Evolutionary conservation across 495 filamentous ascomycete species (phyloP).

Genomic region (Aspergillus cavernicola): DNA sequence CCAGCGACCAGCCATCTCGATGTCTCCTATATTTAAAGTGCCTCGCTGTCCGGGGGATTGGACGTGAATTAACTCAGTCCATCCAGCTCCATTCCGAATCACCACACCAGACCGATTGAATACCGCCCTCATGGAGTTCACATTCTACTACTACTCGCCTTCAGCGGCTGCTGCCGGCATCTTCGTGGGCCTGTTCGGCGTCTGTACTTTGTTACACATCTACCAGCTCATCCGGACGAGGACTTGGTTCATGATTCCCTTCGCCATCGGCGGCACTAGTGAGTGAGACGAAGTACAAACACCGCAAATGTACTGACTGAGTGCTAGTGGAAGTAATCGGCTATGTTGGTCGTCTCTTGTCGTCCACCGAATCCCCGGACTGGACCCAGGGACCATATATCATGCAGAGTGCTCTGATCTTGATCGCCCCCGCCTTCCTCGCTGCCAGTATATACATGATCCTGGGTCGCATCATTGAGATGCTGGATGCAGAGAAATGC

Average conservation of each 20-base stretch:
- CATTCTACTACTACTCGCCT: conserved; percentile 45
- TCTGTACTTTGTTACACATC: conserved; percentile 38
- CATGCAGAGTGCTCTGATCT: conserved; percentile 48
- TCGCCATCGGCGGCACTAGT: conserved; percentile 52
- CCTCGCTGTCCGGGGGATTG: background rate
- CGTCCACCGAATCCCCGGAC: conserved; percentile 26
- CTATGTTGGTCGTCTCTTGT: conserved; percentile 35
- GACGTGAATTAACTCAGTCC: no score
- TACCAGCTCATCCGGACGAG: conserved; percentile 42
- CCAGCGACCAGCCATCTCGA: background rate
- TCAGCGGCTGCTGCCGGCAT: conserved; percentile 47
- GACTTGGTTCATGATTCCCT: conserved; percentile 54
- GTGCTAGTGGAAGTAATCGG: conserved; percentile 41
- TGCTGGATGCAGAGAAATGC: conserved; percentile 38
- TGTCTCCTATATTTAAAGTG: background rate
- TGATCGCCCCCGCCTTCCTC: conserved; percentile 50
- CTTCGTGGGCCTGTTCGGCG: conserved; percentile 47
- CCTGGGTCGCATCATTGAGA: conserved; percentile 47
- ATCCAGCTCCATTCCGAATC: background rate
- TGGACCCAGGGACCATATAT: conserved; percentile 41
- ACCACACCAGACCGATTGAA: no score
- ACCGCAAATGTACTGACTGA: no score
- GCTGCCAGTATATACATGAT: conserved; percentile 57
- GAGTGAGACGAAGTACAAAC: conserved; percentile 23
- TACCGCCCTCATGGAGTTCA: background rate